Conservation (phyloP, 495 filamentous ascomycete species). For the Staphylotrichum longicolle region DNA sequence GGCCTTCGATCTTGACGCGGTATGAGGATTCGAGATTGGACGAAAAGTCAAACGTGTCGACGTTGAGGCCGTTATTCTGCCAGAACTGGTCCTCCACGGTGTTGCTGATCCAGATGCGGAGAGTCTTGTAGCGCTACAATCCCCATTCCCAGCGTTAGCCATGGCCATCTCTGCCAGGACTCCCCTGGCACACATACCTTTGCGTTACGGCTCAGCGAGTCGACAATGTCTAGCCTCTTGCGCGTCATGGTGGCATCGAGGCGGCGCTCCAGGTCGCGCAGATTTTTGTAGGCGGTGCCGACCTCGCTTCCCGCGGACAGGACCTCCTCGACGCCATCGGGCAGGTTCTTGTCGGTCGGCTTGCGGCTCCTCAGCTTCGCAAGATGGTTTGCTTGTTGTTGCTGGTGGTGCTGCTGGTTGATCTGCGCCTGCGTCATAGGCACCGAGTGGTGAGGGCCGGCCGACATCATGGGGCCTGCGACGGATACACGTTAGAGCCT, state of each 20-base stretch:
- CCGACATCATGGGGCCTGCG: conserved; percentile 35
- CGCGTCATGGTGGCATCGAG: conserved; percentile 93
- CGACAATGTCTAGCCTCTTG: conserved; percentile 87
- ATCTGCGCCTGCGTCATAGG: conserved; percentile 59
- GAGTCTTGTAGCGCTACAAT: conserved; percentile 66
- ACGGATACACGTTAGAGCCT: conserved; percentile 15
- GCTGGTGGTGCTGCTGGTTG: conserved; percentile 55
- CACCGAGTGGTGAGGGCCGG: conserved; percentile 38
- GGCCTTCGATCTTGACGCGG: conserved; percentile 88
- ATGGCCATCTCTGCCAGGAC: neutral
- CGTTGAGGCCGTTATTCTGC: conserved; percentile 67
- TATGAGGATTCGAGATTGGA: conserved; percentile 69
- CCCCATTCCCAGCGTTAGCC: conserved; percentile 15
- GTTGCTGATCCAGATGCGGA: conserved; percentile 95
- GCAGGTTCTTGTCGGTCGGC: conserved; percentile 91
- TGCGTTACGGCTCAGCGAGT: conserved; percentile 72
- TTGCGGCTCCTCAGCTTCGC: conserved; percentile 77
- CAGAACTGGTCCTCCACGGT: conserved; percentile 92
- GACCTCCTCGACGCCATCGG: conserved; percentile 79
- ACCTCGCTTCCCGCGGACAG: conserved; percentile 67
- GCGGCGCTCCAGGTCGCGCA: conserved; percentile 83
- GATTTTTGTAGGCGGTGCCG: conserved; percentile 72
- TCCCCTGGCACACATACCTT: conserved; percentile 50
- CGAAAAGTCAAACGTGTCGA: conserved; percentile 72
- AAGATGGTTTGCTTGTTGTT: conserved; percentile 56